A percentile compares a stretch with the other conserved stretches of the same genome.
phyloP scores from a whole-genome alignment of 805 yeast species.

The Soucietia sequanensis region DNA sequence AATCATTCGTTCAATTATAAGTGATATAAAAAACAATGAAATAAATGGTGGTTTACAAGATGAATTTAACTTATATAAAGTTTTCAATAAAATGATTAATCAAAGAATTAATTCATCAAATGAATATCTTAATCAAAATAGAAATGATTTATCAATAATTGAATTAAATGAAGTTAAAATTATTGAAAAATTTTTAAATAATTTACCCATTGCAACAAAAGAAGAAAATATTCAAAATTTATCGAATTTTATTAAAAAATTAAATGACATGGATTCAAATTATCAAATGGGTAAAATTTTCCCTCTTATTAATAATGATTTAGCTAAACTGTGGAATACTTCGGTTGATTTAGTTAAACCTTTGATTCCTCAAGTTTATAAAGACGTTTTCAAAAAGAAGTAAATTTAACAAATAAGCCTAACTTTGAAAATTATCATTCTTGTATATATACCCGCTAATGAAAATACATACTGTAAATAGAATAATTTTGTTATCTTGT shows the following conservation, averaged over 20 bases:
- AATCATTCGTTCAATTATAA: constrained; percentile 20
- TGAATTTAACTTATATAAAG: constrained; percentile 15
- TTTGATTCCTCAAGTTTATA: constrained; percentile 16
- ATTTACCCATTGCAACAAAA: constrained; percentile 49
- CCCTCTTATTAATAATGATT: constrained; percentile 10
- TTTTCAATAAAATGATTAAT: constrained; percentile 37
- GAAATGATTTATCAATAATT: constrained; percentile 54
- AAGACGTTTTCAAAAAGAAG: constrained; percentile 9
- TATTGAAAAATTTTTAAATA: constrained; percentile 36
- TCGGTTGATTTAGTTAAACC: constrained; percentile 17
- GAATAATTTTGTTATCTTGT: no score
- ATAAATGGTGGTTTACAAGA: constrained; percentile 22
- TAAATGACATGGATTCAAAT: constrained; percentile 10
- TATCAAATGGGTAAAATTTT: constrained; percentile 7
- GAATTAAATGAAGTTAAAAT: constrained; percentile 48
- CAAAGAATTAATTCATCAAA: constrained; percentile 51
- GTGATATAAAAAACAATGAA: constrained; percentile 21
- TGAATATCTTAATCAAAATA: constrained; percentile 44
- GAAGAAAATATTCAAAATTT: constrained; percentile 36
- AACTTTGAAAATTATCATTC: no score
- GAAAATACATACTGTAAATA: no score
- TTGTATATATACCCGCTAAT: no score
- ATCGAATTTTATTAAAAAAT: constrained; percentile 20
- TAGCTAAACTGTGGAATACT: constrained; percentile 18
- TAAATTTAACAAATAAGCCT: no score